These are phyloP conservation scores for Nematocida major DNA, from an alignment of 371 early-diverging fungal genomes.

Conservation along the genomic window DNA sequence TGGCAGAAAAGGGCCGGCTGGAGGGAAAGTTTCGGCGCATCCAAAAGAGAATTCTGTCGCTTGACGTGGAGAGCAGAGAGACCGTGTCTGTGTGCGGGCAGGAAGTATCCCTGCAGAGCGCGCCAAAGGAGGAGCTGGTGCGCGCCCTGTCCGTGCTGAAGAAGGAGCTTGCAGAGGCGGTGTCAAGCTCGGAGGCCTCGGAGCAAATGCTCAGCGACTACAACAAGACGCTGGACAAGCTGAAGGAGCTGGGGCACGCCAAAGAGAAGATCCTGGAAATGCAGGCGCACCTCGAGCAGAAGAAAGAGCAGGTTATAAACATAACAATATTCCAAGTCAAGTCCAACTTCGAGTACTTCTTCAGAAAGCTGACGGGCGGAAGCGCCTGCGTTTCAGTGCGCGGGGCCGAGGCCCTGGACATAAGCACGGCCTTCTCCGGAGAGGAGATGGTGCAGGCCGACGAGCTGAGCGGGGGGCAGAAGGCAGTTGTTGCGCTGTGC, in stretches of 20 bases:
- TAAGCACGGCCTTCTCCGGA: slow-evolving; percentile 36
- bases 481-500: slow-evolving; percentile 87
- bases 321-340: slow-evolving; percentile 52
- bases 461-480: slow-evolving; percentile 84
- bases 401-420: background rate
- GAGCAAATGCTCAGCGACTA: background rate
- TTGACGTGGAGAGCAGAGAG: slow-evolving; percentile 26
- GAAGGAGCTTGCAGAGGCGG: slow-evolving; percentile 1
- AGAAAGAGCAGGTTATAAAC: slow-evolving; percentile 59
- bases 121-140: slow-evolving; percentile 3
- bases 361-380: slow-evolving; percentile 52
- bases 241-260: slow-evolving; percentile 34
- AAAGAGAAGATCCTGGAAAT: slow-evolving; percentile 55
- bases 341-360: slow-evolving; percentile 58
- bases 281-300: slow-evolving; percentile 56
- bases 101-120: background rate
- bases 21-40: slow-evolving; percentile 20
- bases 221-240: slow-evolving; percentile 28
- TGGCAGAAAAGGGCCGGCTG: slow-evolving; percentile 25
- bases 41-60: slow-evolving; percentile 33
- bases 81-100: background rate
- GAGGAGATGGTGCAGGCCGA: background rate
- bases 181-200: background rate
- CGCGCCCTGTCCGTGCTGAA: slow-evolving; percentile 3
- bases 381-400: background rate